Conservation (phyloP, 768 basidiomycete genomes). For the Trametes punicea region DNA sequence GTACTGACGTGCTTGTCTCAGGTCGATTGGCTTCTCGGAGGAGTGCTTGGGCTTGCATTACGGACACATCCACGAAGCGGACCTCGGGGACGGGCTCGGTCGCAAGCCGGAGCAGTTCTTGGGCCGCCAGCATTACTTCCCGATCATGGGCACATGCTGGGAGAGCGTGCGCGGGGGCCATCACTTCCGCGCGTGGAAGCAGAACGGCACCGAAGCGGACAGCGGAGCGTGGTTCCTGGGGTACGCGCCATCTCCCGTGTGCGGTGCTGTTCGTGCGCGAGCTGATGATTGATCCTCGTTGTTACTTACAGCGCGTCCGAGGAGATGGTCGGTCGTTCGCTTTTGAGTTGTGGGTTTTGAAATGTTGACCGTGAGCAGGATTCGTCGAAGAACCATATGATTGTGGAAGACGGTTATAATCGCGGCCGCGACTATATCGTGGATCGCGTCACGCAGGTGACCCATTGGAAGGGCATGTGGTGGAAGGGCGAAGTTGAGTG, state of each 20-base stretch:
- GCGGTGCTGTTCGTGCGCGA: not conserved
- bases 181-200: slow-evolving; percentile 87
- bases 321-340: slow-evolving; percentile 47
- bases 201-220: slow-evolving; percentile 71
- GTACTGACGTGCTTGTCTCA: slow-evolving; percentile 23
- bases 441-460: slow-evolving; percentile 55
- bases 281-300: not conserved
- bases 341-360: not conserved
- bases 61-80: slow-evolving; percentile 71
- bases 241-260: slow-evolving; percentile 37
- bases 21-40: slow-evolving; percentile 77
- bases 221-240: slow-evolving; percentile 85
- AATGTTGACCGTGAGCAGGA: slow-evolving; percentile 33
- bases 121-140: slow-evolving; percentile 75
- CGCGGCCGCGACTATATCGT: slow-evolving; percentile 79
- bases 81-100: slow-evolving; percentile 81
- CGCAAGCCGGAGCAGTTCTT: slow-evolving; percentile 66
- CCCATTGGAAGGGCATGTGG: slow-evolving; percentile 58
- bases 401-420: slow-evolving; percentile 78
- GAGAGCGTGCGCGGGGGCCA: slow-evolving; percentile 83
- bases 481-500: slow-evolving; percentile 81
- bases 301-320: slow-evolving; percentile 56
- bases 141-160: slow-evolving; percentile 84
- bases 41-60: slow-evolving; percentile 81
- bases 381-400: slow-evolving; percentile 65